Evolutionary conservation across 2,329 filamentous ascomycete species (phyloP).

Genomic region (Ambrosiella beaveri): DNA sequence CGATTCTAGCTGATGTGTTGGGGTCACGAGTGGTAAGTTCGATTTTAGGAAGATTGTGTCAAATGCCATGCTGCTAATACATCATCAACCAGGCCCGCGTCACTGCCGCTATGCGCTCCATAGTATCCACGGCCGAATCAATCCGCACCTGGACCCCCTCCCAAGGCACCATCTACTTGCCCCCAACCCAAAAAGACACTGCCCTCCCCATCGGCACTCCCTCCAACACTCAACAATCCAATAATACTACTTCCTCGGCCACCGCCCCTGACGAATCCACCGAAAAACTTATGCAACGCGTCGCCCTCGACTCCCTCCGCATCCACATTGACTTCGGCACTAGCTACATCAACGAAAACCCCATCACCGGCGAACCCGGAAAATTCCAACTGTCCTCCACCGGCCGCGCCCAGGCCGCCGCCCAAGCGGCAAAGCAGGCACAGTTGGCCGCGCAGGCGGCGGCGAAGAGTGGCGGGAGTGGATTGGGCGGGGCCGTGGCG

Average conservation of each 20-base stretch:
- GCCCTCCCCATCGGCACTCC: slow-evolving; percentile 9
- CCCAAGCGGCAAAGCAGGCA: slow-evolving; percentile 14
- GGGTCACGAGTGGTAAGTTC: slow-evolving; percentile 37
- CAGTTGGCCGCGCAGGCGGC: slow-evolving; percentile 6
- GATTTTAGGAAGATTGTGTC: not conserved
- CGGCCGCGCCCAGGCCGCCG: slow-evolving; percentile 27
- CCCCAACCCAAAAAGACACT: slow-evolving; percentile 18
- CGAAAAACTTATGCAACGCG: slow-evolving; percentile 26
- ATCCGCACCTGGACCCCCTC: slow-evolving; percentile 38
- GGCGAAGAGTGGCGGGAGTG: not conserved
- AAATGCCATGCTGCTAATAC: not conserved
- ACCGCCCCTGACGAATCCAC: slow-evolving; percentile 19
- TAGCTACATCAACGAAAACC: slow-evolving; percentile 51
- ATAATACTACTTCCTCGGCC: not conserved
- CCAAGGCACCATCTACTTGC: slow-evolving; percentile 33
- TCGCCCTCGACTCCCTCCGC: slow-evolving; percentile 40
- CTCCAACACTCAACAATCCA: slow-evolving; percentile 12
- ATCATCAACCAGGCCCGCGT: slow-evolving; percentile 29
- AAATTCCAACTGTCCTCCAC: slow-evolving; percentile 48
- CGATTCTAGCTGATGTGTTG: slow-evolving; percentile 41
- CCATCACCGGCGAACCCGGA: slow-evolving; percentile 47
- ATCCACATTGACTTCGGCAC: slow-evolving; percentile 42
- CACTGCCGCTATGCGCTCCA: slow-evolving; percentile 35
- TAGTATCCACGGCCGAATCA: slow-evolving; percentile 32
- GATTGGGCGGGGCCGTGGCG: not conserved